Evolutionary conservation across 345 rosid genomes (phyloP), one percentile per base, ranked within the genome.

Genomic region (Excoecaria cochinchinensis): DNA sequence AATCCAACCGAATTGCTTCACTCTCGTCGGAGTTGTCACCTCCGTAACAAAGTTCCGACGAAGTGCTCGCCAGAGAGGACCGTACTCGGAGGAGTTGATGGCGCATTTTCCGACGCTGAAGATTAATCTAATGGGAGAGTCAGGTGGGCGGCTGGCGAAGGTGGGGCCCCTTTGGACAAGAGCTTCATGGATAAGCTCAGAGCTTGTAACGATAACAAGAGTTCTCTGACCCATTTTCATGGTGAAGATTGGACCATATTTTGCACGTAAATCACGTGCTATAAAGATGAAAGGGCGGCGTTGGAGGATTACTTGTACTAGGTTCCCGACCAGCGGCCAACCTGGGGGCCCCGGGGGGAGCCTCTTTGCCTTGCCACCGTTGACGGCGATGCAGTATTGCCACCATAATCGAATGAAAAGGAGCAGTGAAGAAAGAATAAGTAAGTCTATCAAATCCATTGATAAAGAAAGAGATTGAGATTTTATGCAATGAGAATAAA

Each of bases 391-490:
- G 73, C 72, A 47, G 52, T 66, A 42, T 48, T 63, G 75, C 76
- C 82, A 75, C 82, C 82, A 75, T 39, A 71, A 14, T 3, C 53
- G 76, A 42, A 76, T 73, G 15, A 58, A 81, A 62, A 88, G 6
- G 42, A 90, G 44, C 53, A 86, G 73, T 0, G 81, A 75, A 72
- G 65, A 65, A 69, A 89, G 53, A 42, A 91, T 70, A 60, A 90
- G 77, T 75, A 90, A 39, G 75, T 95, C 95, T 31, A 84, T 74
- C 7, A 79, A 59, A 73, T 90, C 91, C 96, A 92, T 91, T 59
- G 48, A 53, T 61, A 71, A 60, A 52, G 42, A 31, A 25, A 24
- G 9, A 22, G 71, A 47, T 62, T 14, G 46, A 5, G 40, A 31
- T 31, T 31, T 31, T 31, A 31, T 21, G 38, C 16, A 5, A 4